Evolutionary conservation across 345 rosid genomes (phyloP), one percentile per base, ranked within the genome.

Genomic region (Angophora floribunda): DNA sequence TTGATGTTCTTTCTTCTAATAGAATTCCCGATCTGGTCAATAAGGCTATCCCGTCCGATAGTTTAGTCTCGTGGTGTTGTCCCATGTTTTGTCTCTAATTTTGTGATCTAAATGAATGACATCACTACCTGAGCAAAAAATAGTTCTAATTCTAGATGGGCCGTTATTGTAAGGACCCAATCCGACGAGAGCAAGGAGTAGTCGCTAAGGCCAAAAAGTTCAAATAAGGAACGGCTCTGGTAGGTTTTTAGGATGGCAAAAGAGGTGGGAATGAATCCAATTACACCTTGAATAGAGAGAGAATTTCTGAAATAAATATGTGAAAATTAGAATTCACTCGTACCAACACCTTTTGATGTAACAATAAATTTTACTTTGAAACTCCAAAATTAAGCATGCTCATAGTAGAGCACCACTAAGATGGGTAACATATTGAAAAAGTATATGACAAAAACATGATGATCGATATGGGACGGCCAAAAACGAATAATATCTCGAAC

Each of bases 231-330:
- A 7, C 5, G 1, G 1, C 9, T 32, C 9, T 65, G 3, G 4
- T 1, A 7, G 0, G 79, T 32, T 30, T 67, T 5, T 30, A 16
- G 9, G 2, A 6, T 30, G 0, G 1, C 5, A 0, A 67, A 67
- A 0, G 7, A 4, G 1, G 4, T 32, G 8, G 0, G 0, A 67
- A 32, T 67, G 6, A 2, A 67, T 1, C 6, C 0, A 15, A 67
- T 67, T 32, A 32, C 12, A 32, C 3, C 15, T 8, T 1, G 5
- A 67, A 32, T 16, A 67, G 5, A 0, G 0, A 67, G 19, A 67
- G 1, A 0, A 0, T 32, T 2, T 7, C 41, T 30, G 6, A 7
- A 6, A 4, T 2, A 67, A n/a, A 65, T 65, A 65, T 30, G 5
- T 55, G 61, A 55, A 55, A 55, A 4, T 55, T 9, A 55, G 0